These are phyloP conservation scores for Entomortierella parvispora DNA, from an alignment of 192 early-diverging fungal genomes.

Conservation along the genomic window DNA sequence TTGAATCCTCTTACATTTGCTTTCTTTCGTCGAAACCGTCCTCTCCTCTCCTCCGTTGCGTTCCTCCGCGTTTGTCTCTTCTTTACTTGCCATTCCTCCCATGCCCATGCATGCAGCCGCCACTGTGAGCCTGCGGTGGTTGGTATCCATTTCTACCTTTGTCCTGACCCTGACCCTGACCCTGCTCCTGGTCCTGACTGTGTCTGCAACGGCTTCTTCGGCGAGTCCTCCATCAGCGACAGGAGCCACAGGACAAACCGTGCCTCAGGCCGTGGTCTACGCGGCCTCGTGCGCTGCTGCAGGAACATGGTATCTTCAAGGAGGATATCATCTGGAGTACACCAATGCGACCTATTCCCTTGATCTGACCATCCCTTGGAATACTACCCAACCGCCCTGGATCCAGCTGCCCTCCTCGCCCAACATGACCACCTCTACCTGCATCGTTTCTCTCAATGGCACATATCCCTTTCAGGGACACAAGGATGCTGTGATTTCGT, in stretches of 20 bases:
- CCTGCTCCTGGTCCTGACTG: too few relatives aligned
- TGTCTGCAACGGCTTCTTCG: too few relatives aligned
- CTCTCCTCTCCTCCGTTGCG: too few relatives aligned
- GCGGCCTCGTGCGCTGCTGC: slow-evolving; percentile 4
- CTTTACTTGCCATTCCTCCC: too few relatives aligned
- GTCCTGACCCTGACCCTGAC: too few relatives aligned
- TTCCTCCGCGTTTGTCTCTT: too few relatives aligned
- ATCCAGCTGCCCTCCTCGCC: slow-evolving; percentile 2
- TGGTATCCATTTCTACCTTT: too few relatives aligned
- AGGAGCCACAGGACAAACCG: neutral
- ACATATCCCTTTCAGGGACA: neutral
- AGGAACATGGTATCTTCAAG: slow-evolving; percentile 29
- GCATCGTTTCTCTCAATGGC: slow-evolving; percentile 3
- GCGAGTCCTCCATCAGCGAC: neutral
- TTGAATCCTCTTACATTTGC: too few relatives aligned
- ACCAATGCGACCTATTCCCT: slow-evolving; percentile 4
- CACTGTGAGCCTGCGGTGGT: too few relatives aligned
- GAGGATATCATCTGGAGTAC: neutral
- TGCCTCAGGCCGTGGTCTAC: slow-evolving; percentile 4
- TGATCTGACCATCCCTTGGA: slow-evolving; percentile 15
- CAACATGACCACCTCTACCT: neutral
- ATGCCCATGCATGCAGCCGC: too few relatives aligned
- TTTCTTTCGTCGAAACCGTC: too few relatives aligned
- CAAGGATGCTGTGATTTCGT: slow-evolving; percentile 1
- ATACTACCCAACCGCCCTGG: slow-evolving; percentile 9